Percentiles rank a stretch among this genome's conserved stretches.
These are phyloP conservation scores for Cicer judaicum DNA, from an alignment of 306 rosid species.

Conservation along the genomic window DNA sequence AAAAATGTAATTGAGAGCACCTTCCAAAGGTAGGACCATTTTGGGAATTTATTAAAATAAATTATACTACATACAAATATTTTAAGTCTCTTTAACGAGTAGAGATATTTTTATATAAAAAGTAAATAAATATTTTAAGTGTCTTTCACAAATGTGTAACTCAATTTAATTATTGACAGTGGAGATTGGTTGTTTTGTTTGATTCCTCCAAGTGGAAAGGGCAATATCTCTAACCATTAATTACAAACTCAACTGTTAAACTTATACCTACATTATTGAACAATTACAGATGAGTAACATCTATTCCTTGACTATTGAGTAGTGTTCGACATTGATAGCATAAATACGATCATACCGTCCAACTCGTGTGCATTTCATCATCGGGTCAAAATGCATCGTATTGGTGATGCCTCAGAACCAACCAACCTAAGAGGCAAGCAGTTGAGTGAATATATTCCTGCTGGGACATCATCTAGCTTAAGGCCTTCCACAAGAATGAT, in stretches of 20 bases:
- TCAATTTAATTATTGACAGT: no score
- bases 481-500: slow-evolving; percentile 94
- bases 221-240: no score
- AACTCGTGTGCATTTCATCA: slow-evolving; percentile 41
- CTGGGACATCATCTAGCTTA: slow-evolving; percentile 72
- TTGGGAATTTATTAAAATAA: no score
- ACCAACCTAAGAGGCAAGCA: slow-evolving; percentile 89
- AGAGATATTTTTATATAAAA: no score
- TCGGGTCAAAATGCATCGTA: slow-evolving; percentile 74
- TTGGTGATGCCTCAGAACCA: slow-evolving; percentile 90
- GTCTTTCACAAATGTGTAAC: no score
- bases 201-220: no score
- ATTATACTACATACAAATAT: no score
- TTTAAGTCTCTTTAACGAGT: no score
- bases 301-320: neutral
- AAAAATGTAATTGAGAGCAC: no score
- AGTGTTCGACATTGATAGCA: neutral
- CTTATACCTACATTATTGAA: neutral
- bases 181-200: no score
- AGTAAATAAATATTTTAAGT: no score
- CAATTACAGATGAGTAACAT: neutral
- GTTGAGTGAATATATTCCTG: slow-evolving; percentile 68
- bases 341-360: neutral
- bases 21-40: no score
- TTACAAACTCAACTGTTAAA: neutral